phyloP scores from a whole-genome alignment of 805 yeast species.

The Pichia manshurica region DNA sequence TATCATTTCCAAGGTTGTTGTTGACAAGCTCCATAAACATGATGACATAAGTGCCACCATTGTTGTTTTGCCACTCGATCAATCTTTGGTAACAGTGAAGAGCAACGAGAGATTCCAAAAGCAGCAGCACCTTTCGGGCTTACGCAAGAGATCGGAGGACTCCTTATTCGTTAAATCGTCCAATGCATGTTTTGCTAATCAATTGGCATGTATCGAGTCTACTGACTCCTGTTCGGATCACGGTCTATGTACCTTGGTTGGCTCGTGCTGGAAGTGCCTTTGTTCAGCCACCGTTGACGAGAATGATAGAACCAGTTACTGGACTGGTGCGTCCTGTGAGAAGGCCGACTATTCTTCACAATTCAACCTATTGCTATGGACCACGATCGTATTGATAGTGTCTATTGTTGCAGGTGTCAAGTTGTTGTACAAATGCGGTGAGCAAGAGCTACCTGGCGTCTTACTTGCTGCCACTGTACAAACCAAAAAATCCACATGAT shows the following conservation, averaged over 20 bases:
- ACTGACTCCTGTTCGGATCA: conserved; percentile 49
- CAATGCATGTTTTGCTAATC: conserved; percentile 35
- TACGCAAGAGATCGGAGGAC: background rate
- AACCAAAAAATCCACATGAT: conserved; percentile 32
- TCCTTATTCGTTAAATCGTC: conserved; percentile 1
- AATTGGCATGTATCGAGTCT: conserved; percentile 41
- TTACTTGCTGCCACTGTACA: conserved; percentile 52
- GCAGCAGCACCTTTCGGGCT: background rate
- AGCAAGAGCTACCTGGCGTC: conserved; percentile 63
- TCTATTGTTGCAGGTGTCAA: conserved; percentile 47
- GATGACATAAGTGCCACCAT: conserved; percentile 28
- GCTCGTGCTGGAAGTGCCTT: conserved; percentile 44
- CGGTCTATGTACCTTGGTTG: conserved; percentile 43
- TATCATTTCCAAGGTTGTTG: conserved; percentile 28
- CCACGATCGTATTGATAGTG: conserved; percentile 42
- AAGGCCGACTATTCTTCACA: conserved; percentile 63
- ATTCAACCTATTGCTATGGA: conserved; percentile 67
- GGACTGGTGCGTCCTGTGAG: conserved; percentile 57
- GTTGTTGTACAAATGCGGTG: conserved; percentile 49
- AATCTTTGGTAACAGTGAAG: conserved; percentile 19
- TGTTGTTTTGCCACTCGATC: conserved; percentile 30
- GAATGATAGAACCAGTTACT: conserved; percentile 41
- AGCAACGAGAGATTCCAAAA: conserved; percentile 8
- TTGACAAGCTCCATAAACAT: conserved; percentile 3
- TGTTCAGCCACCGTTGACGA: conserved; percentile 41